A percentile compares a stretch with the other conserved stretches of the same genome.
phyloP scores from a whole-genome alignment of 148 eudicot genomes.

The Rhododendron henanense region DNA sequence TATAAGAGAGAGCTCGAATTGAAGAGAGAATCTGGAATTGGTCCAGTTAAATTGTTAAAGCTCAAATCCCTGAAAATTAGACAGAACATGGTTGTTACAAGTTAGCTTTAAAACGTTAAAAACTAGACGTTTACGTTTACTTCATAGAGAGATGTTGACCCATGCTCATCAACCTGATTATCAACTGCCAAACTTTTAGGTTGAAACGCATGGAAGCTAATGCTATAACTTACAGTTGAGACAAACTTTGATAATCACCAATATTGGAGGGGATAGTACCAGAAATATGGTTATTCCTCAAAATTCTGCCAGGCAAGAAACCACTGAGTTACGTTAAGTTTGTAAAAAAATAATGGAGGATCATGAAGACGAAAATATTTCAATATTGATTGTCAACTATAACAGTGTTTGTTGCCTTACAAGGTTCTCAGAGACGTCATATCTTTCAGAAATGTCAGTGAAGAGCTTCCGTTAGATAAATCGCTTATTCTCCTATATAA shows the following conservation, averaged over 20 bases:
- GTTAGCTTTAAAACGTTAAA: background rate
- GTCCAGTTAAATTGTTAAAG: conserved; percentile 74
- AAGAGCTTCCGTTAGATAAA: conserved; percentile 54
- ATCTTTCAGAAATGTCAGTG: conserved; percentile 45
- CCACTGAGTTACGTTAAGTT: background rate
- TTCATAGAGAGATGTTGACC: background rate
- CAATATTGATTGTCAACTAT: background rate
- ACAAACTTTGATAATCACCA: conserved; percentile 36
- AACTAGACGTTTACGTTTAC: no score
- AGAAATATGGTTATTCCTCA: conserved; percentile 69
- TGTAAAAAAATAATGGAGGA: background rate
- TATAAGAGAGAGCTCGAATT: conserved; percentile 41
- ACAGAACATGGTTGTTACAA: background rate
- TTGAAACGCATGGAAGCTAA: background rate
- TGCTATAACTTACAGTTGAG: conserved; percentile 54
- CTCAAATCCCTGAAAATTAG: conserved; percentile 70
- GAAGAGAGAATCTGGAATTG: conserved; percentile 63
- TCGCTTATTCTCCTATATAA: conserved; percentile 64
- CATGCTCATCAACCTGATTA: background rate
- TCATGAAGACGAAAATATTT: background rate
- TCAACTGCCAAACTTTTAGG: background rate
- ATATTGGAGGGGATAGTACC: conserved; percentile 60
- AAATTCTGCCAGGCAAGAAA: conserved; percentile 35
- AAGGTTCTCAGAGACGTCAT: conserved; percentile 43
- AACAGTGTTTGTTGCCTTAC: conserved; percentile 34